These are phyloP conservation scores for Lactifluus pinguis DNA, from an alignment of 768 basidiomycete genomes.

Conservation along the genomic window DNA sequence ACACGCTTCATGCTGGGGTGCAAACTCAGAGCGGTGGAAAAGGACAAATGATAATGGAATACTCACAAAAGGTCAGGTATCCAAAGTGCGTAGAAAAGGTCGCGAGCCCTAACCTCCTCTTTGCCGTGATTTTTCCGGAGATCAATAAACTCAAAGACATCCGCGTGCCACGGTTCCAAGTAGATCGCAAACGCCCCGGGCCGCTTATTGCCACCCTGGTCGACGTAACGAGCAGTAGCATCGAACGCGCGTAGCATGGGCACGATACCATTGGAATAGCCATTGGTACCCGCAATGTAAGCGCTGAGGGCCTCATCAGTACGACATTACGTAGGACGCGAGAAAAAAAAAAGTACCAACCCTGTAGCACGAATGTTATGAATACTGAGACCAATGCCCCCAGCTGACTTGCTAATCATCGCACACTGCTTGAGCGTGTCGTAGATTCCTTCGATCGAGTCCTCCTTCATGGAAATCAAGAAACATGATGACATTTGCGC, in stretches of 20 bases:
- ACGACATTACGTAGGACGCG: not conserved
- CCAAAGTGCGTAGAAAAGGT: conserved; percentile 98
- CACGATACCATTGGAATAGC: conserved; percentile 84
- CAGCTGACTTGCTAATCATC: conserved; percentile 98
- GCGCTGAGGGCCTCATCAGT: conserved; percentile 42
- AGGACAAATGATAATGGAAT: not conserved
- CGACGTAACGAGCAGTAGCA: conserved; percentile 68
- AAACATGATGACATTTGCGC: too few species aligned
- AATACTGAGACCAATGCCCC: conserved; percentile 93
- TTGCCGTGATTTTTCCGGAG: conserved; percentile 98
- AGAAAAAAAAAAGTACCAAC: conserved; percentile 33
- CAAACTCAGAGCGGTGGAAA: not conserved
- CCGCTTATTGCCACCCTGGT: conserved; percentile 68
- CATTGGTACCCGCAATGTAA: conserved; percentile 55
- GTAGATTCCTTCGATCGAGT: too few species aligned
- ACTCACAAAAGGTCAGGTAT: conserved; percentile 91
- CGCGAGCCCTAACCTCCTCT: conserved; percentile 92
- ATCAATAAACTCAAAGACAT: conserved; percentile 95
- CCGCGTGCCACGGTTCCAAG: conserved; percentile 97
- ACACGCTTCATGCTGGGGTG: conserved; percentile 86
- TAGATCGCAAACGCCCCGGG: conserved; percentile 98
- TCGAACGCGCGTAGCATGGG: conserved; percentile 99
- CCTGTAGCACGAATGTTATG: conserved; percentile 95
- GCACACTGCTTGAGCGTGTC: conserved; percentile 79
- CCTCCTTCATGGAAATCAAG: too few species aligned